A percentile compares a stretch with the other conserved stretches of the same genome.
phyloP scores from a whole-genome alignment of 1,284 basidiomycete genomes.

The Trichosporon coremiiforme region DNA sequence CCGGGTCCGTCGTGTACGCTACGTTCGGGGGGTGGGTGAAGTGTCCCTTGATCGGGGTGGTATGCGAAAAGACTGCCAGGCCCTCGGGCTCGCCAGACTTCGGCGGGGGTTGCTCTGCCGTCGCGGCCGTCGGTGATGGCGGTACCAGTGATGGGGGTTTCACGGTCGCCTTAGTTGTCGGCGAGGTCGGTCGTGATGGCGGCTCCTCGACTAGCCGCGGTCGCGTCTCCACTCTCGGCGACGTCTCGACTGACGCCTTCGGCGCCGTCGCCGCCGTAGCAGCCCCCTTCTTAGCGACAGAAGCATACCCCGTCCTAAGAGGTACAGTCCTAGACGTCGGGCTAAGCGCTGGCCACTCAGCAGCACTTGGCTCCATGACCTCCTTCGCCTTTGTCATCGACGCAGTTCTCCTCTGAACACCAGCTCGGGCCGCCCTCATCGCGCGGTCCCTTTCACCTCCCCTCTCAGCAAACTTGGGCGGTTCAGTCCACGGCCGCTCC shows the following conservation, averaged over 20 bases:
- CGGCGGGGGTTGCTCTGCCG: not conserved
- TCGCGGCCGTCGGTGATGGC: not conserved
- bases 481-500: not conserved
- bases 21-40: conserved; percentile 31
- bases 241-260: not conserved
- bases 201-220: no score
- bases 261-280: not conserved
- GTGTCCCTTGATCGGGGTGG: conserved; percentile 20
- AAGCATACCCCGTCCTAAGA: not conserved
- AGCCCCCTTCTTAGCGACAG: not conserved
- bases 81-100: not conserved
- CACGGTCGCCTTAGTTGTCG: no score
- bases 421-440: not conserved
- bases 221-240: not conserved
- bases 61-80: conserved; percentile 39
- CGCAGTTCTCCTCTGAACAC: not conserved
- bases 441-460: not conserved
- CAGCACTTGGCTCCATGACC: not conserved
- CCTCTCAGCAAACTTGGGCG: no score
- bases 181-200: no score
- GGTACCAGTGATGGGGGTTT: no score
- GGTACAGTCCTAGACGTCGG: not conserved
- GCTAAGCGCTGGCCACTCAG: not conserved
- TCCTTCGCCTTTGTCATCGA: not conserved
- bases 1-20: conserved; percentile 41